Conservation (phyloP, 2,329 filamentous ascomycete genomes). For the Phoma sp. region DNA sequence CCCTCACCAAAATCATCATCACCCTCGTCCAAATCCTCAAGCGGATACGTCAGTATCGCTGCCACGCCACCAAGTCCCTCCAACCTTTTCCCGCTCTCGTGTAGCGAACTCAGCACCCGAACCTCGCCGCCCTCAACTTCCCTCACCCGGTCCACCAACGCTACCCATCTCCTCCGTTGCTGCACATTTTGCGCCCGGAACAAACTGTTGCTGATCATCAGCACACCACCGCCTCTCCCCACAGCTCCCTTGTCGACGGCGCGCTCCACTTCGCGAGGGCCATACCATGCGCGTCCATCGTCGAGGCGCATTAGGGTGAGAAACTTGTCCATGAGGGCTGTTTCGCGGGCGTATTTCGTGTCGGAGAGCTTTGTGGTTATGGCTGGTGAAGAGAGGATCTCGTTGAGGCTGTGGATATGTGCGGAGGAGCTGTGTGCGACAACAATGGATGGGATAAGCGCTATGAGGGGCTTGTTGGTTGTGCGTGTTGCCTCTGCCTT, state of each 20-base stretch:
- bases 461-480: constrained; percentile 74
- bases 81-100: constrained; percentile 88
- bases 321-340: constrained; percentile 83
- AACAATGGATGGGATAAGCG: constrained; percentile 67
- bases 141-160: constrained; percentile 85
- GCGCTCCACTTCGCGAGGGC: constrained; percentile 78
- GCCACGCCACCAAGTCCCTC: constrained; percentile 87
- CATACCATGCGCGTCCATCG: constrained; percentile 91
- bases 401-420: constrained; percentile 85
- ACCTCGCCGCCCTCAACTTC: constrained; percentile 83
- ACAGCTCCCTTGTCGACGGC: constrained; percentile 89
- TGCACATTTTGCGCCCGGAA: constrained; percentile 84
- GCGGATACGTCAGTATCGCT: constrained; percentile 87
- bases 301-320: constrained; percentile 79
- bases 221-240: constrained; percentile 80
- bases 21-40: constrained; percentile 78
- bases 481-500: constrained; percentile 67
- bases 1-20: constrained; percentile 48
- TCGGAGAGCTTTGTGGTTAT: constrained; percentile 80
- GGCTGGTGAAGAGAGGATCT: constrained; percentile 82
- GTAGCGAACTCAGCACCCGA: constrained; percentile 86
- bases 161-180: constrained; percentile 80
- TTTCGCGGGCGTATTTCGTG: constrained; percentile 87
- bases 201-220: constrained; percentile 86
- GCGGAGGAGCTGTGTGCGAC: constrained; percentile 87